phyloP scores from a whole-genome alignment of 73 alveolate species.

The Effrenium voratum region DNA sequence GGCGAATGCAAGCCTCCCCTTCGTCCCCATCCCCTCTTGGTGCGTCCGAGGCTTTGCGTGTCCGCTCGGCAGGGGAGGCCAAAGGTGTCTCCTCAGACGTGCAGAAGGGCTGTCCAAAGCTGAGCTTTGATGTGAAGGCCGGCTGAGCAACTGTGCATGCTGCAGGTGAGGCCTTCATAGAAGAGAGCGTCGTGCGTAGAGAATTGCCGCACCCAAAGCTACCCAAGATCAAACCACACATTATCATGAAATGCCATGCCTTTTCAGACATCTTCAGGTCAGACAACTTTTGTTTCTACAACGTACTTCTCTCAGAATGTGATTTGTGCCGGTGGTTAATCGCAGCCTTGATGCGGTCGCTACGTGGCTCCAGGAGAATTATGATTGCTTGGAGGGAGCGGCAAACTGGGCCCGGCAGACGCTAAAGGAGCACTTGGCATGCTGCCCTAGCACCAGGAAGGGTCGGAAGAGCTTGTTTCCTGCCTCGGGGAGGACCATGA shows the following conservation, averaged over 20 bases:
- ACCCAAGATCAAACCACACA: background rate
- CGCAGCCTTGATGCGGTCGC: background rate
- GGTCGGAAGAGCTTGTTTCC: background rate
- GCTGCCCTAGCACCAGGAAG: background rate
- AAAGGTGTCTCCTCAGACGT: background rate
- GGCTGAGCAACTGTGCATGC: background rate
- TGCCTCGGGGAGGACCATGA: constrained; percentile 1
- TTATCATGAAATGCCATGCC: background rate
- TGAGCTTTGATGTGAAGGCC: background rate
- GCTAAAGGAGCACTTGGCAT: background rate
- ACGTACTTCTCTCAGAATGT: background rate
- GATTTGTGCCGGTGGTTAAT: background rate
- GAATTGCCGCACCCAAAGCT: constrained; percentile 12
- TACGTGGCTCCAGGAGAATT: background rate
- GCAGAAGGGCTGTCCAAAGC: constrained; percentile 47
- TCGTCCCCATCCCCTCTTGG: too few species aligned
- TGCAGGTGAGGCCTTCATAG: constrained; percentile 79
- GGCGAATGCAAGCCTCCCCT: too few species aligned
- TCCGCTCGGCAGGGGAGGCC: constrained; percentile 25
- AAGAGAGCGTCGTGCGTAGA: constrained; percentile 78
- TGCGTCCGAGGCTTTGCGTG: constrained; percentile 39
- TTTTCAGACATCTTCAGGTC: background rate
- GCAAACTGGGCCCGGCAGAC: constrained; percentile 94
- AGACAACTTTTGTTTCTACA: constrained; percentile 93
- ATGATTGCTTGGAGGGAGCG: constrained; percentile 82